Base-by-base conservation (phyloP, 225 moss, liverwort and hornwort genomes). In the Pseudisothecium myosuroides region DNA sequence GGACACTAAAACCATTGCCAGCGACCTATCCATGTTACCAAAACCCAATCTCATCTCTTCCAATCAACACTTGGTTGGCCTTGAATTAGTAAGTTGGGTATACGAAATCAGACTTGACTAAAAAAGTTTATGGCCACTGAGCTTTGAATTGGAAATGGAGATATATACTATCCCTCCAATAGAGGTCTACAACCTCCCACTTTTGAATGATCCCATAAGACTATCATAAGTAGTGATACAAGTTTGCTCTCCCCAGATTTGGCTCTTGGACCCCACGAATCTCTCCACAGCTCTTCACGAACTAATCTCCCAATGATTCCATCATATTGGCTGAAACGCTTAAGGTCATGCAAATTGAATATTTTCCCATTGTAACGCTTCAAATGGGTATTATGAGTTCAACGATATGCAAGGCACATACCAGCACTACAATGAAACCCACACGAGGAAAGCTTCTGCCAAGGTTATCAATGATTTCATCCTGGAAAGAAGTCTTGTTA, bases 381-480 rank as follows among this genome's bases (percentile, higher is more conserved):
- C 77, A 21, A 61, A 68, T 52, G 54, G 60, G 15, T 72, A 55
- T 12, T 36, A 6, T 15, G 63, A 67, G 7, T 41, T 43, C 36
- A 17, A 75, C 13, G 59, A 19, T 28, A 78, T 34, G 5, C 9
- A 43, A 87, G 43, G 9, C 63, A 59, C 94, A 87, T 90, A 98
- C 98, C 95, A 98, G 92, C 76, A 98, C 95, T 13, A 86, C 90
- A 79, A 96, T 92, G 86, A 95, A 98, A 22, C 93, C 96, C 79
- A 87, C 80, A 66, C 95, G 94, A 79, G 98, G 94, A 62, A 98
- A 98, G 90, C 96, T 96, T 88, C 96, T 95, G 90, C 98, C 98
- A 82, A 98, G 87, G 76, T 95, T 98, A 41, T 94, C 84, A 47
- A 88, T 47, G 29, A 98, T 95, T 90, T 98, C 98, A 74, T 93